Evolutionary conservation across 768 basidiomycete species (phyloP), one percentile per base, ranked within the genome.

Genomic region (Lactarius sanguifluus): DNA sequence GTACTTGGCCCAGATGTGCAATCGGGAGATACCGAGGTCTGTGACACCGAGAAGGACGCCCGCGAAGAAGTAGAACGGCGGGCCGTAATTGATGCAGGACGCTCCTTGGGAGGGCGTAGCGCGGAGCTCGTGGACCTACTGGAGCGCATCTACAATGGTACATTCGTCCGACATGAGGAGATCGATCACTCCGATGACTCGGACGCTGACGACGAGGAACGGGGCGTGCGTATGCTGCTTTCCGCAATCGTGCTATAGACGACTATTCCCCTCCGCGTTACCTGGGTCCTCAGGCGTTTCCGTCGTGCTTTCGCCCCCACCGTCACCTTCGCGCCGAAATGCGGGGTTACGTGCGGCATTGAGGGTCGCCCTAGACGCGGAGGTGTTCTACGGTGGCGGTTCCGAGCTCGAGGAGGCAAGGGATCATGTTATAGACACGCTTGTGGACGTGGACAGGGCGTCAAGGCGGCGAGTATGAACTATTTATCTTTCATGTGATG

Each of bases 341-440:
- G 73, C 75, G 57, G 79, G 75, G 65, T 73, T 83, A 65, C 76
- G 81, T 60, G 76, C 77, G 55, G 76, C 78, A 50, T 74, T 92
- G 61, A 78, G 86, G 66, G 78, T 80, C 16, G 81, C 81, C 38
- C 77, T 92, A 45, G 90, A 87, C 28, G 80, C 78, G 43, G 75
- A 73, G 28, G 83, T 81, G 60, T 85, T 86, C 71, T 80, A 80
- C 62, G 71, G 63, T 28, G 75, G 70, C 30, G 73, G 73, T 36
- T 71, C 73, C 47, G 69, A 73, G 32, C 74, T 92, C 61, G 91
- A 92, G 74, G 90, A 92, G 66, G 90, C 90, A 57, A 81, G 87
- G 64, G 91, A 92, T 75, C 77, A 81, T n/a, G 86, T 86, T 41
- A 89, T 91, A 57, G 91, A 93, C 77, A 79, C 88, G 79, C 79